Conservation (phyloP, 2,329 filamentous ascomycete genomes). For the Fusarium cicatricum region DNA sequence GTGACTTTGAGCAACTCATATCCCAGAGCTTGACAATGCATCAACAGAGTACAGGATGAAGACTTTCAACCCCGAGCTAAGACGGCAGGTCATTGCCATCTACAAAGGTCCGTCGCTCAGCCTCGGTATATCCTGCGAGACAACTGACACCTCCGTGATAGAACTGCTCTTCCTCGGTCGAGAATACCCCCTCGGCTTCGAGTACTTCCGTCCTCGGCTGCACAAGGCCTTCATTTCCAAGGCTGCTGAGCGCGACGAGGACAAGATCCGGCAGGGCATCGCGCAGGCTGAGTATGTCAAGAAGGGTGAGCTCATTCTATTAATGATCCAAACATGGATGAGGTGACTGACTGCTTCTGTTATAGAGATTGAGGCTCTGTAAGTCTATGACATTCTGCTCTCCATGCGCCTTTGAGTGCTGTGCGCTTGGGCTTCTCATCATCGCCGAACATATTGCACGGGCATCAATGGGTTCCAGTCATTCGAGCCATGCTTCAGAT, state of each 20-base stretch:
- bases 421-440: no score
- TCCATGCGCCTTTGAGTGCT: not conserved
- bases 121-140: not conserved
- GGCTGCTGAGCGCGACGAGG: conserved; percentile 72
- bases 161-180: conserved; percentile 85
- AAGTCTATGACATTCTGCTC: conserved; percentile 52
- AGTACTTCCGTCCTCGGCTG: conserved; percentile 81
- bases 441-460: no score
- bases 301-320: conserved; percentile 69
- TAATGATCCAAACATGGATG: conserved; percentile 1
- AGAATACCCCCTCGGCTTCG: conserved; percentile 84
- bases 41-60: conserved; percentile 26
- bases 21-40: conserved; percentile 1
- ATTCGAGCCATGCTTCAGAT: not conserved
- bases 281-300: conserved; percentile 85
- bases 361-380: conserved; percentile 90
- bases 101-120: conserved; percentile 75
- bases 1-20: not conserved
- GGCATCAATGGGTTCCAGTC: not conserved
- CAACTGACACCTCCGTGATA: conserved; percentile 46
- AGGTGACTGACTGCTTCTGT: conserved; percentile 1
- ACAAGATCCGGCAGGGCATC: conserved; percentile 79
- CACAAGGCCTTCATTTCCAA: conserved; percentile 88
- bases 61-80: conserved; percentile 64
- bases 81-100: conserved; percentile 80